Percentiles rank a stretch among this genome's conserved stretches.
Conservation (phyloP, 2,329 filamentous ascomycete species). For the Setomelanomma holmii region DNA sequence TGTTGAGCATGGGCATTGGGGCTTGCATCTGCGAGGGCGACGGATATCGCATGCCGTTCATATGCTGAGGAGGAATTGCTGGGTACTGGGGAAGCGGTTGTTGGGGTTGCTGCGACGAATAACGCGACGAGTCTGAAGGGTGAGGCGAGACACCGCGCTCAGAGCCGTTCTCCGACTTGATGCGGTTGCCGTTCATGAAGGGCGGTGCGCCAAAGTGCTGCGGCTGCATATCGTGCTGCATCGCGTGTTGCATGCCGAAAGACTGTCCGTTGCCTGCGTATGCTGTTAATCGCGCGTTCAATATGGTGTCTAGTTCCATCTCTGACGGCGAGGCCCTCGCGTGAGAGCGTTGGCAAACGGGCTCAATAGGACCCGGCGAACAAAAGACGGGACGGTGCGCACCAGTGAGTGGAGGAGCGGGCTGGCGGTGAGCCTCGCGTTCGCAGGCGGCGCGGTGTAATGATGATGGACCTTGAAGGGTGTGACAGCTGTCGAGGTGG, state of each 20-base stretch:
- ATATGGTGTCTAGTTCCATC: conserved; percentile 52
- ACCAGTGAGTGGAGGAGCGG: conserved; percentile 36
- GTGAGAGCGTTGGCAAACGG: conserved; percentile 24
- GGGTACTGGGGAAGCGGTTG: conserved; percentile 58
- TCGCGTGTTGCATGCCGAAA: conserved; percentile 52
- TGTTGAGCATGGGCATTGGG: conserved; percentile 62
- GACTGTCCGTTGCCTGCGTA: conserved; percentile 45
- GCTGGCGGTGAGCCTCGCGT: conserved; percentile 35
- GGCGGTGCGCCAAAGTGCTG: conserved; percentile 57
- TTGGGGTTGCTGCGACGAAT: conserved; percentile 64
- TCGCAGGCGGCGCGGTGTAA: conserved; percentile 28
- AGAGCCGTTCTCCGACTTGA: conserved; percentile 65
- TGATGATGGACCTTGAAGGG: conserved; percentile 29
- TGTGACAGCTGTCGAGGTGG: conserved; percentile 32
- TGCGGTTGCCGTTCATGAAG: conserved; percentile 57
- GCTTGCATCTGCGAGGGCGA: conserved; percentile 60
- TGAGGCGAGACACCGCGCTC: conserved; percentile 65
- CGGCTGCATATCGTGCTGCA: conserved; percentile 51
- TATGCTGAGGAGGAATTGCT: conserved; percentile 58
- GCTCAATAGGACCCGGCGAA: conserved; percentile 21
- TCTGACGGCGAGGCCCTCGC: conserved; percentile 26
- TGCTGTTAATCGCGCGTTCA: conserved; percentile 52
- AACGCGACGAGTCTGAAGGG: conserved; percentile 63
- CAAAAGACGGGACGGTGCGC: conserved; percentile 42
- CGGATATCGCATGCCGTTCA: conserved; percentile 62